Conservation (phyloP, 306 rosid species). For the Cucumis melo region DNA sequence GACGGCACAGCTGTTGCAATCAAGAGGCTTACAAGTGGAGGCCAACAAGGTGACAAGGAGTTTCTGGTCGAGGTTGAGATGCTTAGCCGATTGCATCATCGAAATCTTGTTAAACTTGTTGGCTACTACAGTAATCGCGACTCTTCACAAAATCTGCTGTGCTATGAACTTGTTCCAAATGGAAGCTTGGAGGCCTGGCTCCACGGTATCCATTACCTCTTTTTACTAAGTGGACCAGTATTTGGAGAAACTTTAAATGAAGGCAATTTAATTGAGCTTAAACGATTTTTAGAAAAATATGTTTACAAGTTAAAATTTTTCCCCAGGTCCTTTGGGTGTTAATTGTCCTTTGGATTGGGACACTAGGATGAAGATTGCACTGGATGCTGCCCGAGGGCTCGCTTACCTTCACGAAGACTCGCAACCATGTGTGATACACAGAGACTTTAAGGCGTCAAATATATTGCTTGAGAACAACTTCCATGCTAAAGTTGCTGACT, state of each 20-base stretch:
- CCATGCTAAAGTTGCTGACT: conserved; percentile 93
- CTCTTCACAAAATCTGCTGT: conserved; percentile 80
- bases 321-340: conserved; percentile 72
- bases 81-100: conserved; percentile 97
- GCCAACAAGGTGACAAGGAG: conserved; percentile 92
- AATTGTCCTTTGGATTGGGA: conserved; percentile 99
- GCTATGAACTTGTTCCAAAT: conserved; percentile 96
- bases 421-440: conserved; percentile 89
- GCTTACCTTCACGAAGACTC: conserved; percentile 94
- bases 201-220: conserved; percentile 44
- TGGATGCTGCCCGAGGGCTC: conserved; percentile 97
- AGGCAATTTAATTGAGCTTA: not conserved
- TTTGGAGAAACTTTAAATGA: not conserved
- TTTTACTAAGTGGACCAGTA: not conserved
- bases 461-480: conserved; percentile 89
- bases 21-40: conserved; percentile 85
- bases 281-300: not conserved
- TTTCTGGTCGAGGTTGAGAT: conserved; percentile 91
- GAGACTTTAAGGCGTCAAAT: conserved; percentile 96
- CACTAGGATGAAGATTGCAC: conserved; percentile 92
- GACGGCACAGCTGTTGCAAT: conserved; percentile 97
- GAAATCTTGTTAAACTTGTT: conserved; percentile 89
- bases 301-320: conserved; percentile 7
- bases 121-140: conserved; percentile 80
- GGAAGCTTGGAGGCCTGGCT: conserved; percentile 99